Evolutionary conservation across 805 yeast genomes (phyloP).

Genomic region (Suhomyces faveliae): DNA sequence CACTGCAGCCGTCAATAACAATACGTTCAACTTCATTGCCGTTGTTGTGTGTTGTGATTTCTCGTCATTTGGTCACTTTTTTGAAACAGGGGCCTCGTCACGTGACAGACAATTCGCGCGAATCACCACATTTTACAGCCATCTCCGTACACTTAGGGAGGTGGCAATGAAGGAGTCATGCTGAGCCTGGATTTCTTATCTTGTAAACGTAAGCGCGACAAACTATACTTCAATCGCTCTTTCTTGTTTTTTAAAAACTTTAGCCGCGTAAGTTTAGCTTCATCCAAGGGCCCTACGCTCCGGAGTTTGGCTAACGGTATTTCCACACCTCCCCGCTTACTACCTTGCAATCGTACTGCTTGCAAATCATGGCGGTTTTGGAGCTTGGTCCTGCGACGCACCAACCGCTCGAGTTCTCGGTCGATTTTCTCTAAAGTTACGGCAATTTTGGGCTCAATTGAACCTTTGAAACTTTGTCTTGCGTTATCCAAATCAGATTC

Average conservation of each 20-base stretch:
- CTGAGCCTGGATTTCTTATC: constrained; percentile 14
- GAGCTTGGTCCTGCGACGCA: constrained; percentile 31
- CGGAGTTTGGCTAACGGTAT: constrained; percentile 13
- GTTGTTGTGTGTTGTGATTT: background rate
- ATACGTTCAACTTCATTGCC: constrained; percentile 6
- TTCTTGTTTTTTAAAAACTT: constrained; percentile 41
- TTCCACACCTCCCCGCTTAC: constrained; percentile 12
- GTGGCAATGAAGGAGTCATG: constrained; percentile 9
- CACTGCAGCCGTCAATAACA: constrained; percentile 4
- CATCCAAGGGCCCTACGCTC: constrained; percentile 22
- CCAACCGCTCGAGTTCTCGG: constrained; percentile 30
- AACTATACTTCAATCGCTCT: constrained; percentile 42
- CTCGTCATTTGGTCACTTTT: background rate
- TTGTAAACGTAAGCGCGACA: constrained; percentile 25
- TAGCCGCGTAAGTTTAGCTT: constrained; percentile 37
- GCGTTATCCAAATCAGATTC: constrained; percentile 46
- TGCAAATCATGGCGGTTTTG: constrained; percentile 41
- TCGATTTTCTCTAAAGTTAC: constrained; percentile 30
- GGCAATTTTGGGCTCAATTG: constrained; percentile 43
- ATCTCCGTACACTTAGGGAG: constrained; percentile 3
- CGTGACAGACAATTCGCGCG: background rate
- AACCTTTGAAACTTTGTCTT: constrained; percentile 32
- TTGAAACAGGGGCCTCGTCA: background rate
- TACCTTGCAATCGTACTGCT: constrained; percentile 32
- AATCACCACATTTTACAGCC: background rate